A percentile compares a stretch with the other conserved stretches of the same genome.
These are phyloP conservation scores for Thermothelomyces thermophilus DNA, from an alignment of 2,329 filamentous ascomycete genomes.

Conservation along the genomic window DNA sequence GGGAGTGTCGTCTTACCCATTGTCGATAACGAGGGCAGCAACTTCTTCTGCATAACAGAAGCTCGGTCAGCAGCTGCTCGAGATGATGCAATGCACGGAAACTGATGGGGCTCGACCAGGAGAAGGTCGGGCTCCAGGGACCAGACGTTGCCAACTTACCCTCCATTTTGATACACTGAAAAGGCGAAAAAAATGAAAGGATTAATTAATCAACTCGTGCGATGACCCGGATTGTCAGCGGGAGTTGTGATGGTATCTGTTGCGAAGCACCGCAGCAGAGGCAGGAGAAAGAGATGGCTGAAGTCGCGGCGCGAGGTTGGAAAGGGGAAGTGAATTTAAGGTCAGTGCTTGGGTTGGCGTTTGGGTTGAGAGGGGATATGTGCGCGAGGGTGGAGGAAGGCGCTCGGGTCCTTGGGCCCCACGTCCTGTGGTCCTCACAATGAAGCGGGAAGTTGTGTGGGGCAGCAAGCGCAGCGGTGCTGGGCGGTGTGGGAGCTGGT, in stretches of 20 bases:
- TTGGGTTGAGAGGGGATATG: slow-evolving; percentile 22
- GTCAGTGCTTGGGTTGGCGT: slow-evolving; percentile 30
- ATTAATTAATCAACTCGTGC: slow-evolving; percentile 30
- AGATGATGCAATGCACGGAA: slow-evolving; percentile 2
- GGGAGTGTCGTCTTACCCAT: slow-evolving; percentile 75
- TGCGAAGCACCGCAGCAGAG: slow-evolving; percentile 25
- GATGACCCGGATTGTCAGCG: slow-evolving; percentile 32
- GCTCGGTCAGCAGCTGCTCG: slow-evolving; percentile 36
- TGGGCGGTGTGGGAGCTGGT: slow-evolving; percentile 22
- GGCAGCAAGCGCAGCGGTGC: slow-evolving; percentile 14
- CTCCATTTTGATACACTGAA: slow-evolving; percentile 50
- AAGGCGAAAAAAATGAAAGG: slow-evolving; percentile 26
- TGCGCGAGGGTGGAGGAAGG: slow-evolving; percentile 25
- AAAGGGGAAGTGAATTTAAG: slow-evolving; percentile 35
- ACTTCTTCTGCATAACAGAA: slow-evolving; percentile 78
- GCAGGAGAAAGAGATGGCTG: slow-evolving; percentile 29
- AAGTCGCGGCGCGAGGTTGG: slow-evolving; percentile 32
- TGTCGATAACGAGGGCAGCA: slow-evolving; percentile 99
- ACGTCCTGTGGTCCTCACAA: slow-evolving; percentile 16
- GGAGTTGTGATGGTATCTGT: slow-evolving; percentile 24
- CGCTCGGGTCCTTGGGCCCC: slow-evolving; percentile 22
- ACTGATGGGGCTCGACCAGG: slow-evolving; percentile 2
- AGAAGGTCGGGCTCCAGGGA: slow-evolving; percentile 11
- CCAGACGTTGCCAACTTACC: slow-evolving; percentile 37
- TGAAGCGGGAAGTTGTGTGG: slow-evolving; percentile 17